Percentiles rank a stretch among this genome's conserved stretches.
Evolutionary conservation across 352 stramenopile species (phyloP).

Genomic region (Phytophthora niederhauseri): DNA sequence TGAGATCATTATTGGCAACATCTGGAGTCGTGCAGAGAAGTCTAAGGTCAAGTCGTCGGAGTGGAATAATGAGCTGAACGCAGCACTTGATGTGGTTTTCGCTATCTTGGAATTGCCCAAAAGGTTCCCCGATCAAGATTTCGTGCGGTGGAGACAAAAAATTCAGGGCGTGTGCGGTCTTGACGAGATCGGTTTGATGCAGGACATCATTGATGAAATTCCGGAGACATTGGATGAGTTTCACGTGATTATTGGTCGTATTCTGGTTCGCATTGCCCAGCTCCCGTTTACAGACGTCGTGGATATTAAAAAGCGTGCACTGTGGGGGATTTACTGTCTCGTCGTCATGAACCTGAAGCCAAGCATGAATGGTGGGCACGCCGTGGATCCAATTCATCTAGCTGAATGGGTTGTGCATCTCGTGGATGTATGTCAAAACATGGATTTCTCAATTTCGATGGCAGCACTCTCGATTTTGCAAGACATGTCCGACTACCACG

Average conservation of each 20-base stretch:
- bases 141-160: conserved; percentile 83
- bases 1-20: conserved; percentile 84
- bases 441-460: conserved; percentile 81
- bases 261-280: conserved; percentile 77
- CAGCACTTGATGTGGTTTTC: conserved; percentile 78
- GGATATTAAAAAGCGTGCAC: conserved; percentile 79
- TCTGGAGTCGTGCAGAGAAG: conserved; percentile 71
- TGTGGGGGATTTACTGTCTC: conserved; percentile 83
- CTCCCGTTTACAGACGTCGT: conserved; percentile 79
- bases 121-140: conserved; percentile 74
- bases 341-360: conserved; percentile 70
- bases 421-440: conserved; percentile 77
- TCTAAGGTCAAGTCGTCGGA: conserved; percentile 75
- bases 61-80: conserved; percentile 84
- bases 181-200: conserved; percentile 39
- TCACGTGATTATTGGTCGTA: conserved; percentile 71
- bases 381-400: conserved; percentile 53
- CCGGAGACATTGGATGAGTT: conserved; percentile 72
- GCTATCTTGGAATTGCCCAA: conserved; percentile 76
- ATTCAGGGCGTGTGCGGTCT: conserved; percentile 52
- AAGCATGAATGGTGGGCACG: conserved; percentile 29
- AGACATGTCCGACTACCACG: conserved; percentile 79
- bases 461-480: conserved; percentile 80
- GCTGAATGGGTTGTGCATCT: conserved; percentile 83
- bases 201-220: conserved; percentile 69